Evolutionary conservation across 23 red algal species (phyloP).

Genomic region (Pyropia yezoensis): DNA sequence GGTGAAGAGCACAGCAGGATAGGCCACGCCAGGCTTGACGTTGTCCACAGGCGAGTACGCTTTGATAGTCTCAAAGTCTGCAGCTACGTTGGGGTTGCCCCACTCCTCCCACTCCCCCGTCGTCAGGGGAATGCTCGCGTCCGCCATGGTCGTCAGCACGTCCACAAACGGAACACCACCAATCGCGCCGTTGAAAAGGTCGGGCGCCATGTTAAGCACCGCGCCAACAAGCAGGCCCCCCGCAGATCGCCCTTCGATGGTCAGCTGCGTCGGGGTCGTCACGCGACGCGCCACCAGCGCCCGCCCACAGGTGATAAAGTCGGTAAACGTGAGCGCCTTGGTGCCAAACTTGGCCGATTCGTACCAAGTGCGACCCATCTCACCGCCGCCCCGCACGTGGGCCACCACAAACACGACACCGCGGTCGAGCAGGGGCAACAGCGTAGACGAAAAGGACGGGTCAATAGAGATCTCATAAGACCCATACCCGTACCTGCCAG

Average conservation of each 20-base stretch:
- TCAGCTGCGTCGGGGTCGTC: conserved; percentile 22
- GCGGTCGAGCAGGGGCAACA: conserved; percentile 61
- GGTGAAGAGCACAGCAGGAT: conserved; percentile 67
- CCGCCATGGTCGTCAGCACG: conserved; percentile 83
- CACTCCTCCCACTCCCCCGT: conserved; percentile 84
- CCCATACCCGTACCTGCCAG: conserved; percentile 55
- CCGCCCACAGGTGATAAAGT: conserved; percentile 62
- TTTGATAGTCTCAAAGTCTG: conserved; percentile 61
- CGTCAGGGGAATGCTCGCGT: conserved; percentile 77
- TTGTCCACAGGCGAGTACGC: conserved; percentile 69
- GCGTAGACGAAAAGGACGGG: conserved; percentile 42
- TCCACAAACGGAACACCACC: conserved; percentile 87
- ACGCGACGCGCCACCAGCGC: conserved; percentile 17
- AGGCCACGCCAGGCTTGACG: conserved; percentile 25
- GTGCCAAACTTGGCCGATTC: conserved; percentile 58
- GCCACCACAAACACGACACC: conserved; percentile 66
- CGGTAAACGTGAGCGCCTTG: conserved; percentile 76
- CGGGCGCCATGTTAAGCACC: conserved; percentile 75
- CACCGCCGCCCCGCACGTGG: conserved; percentile 76
- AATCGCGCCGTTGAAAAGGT: conserved; percentile 58
- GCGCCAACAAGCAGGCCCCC: conserved; percentile 73
- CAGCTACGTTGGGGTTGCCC: conserved; percentile 63
- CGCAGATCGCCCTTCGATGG: conserved; percentile 70
- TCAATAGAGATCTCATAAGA: conserved; percentile 84
- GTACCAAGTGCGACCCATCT: conserved; percentile 66